phyloP scores from a whole-genome alignment of 1,284 basidiomycete genomes.

The Quambalaria eucalypti region DNA sequence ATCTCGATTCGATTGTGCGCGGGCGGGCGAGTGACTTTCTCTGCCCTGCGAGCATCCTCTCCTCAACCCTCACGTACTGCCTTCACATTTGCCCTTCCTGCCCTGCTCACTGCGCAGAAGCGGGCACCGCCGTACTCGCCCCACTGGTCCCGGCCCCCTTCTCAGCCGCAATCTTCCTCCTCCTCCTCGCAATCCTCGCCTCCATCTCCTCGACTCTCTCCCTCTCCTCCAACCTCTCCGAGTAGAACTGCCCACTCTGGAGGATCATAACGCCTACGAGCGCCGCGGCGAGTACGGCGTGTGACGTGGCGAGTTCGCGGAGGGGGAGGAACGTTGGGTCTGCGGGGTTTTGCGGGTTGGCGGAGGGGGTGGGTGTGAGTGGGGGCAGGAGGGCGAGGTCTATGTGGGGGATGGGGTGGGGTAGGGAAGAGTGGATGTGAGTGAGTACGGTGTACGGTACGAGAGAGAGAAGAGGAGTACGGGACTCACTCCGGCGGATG shows the following conservation, averaged over 20 bases:
- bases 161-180: conserved; percentile 5
- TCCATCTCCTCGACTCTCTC: conserved; percentile 44
- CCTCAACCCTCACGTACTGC: too few relatives aligned
- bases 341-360: conserved; percentile 8
- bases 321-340: conserved; percentile 15
- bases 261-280: conserved; percentile 40
- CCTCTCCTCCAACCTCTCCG: conserved; percentile 40
- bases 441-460: background rate
- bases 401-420: background rate
- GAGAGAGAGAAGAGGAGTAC: background rate
- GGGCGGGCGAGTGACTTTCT: too few relatives aligned
- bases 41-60: too few relatives aligned
- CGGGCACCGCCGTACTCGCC: background rate
- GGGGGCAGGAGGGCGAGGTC: conserved; percentile 18
- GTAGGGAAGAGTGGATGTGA: background rate
- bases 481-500: conserved; percentile 29
- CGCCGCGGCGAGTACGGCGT: conserved; percentile 41
- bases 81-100: too few relatives aligned
- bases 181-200: conserved; percentile 27
- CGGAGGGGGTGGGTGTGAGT: conserved; percentile 7
- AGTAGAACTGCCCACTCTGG: conserved; percentile 46
- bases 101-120: too few relatives aligned
- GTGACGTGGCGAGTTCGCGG: conserved; percentile 40
- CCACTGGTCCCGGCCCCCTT: background rate
- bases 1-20: too few relatives aligned